Conservation (phyloP, 805 yeast genomes). For the Ogataea nitratoaversa region DNA sequence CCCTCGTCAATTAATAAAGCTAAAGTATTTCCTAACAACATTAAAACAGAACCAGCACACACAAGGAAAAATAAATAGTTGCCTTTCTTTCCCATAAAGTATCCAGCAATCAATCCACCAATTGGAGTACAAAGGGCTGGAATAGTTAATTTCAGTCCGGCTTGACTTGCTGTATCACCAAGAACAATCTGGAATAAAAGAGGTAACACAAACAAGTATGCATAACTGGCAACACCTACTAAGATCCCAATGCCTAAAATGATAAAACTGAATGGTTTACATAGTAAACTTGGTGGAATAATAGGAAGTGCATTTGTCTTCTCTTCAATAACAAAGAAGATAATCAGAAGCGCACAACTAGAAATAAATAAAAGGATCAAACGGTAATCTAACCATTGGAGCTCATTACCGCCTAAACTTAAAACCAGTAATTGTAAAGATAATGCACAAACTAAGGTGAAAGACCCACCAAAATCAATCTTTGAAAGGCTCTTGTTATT, state of each 20-base stretch:
- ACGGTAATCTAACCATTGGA: conserved; percentile 10
- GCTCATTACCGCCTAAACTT: conserved; percentile 14
- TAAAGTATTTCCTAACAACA: conserved; percentile 34
- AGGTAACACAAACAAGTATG: conserved; percentile 40
- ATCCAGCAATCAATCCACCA: conserved; percentile 38
- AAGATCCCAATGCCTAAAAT: conserved; percentile 30
- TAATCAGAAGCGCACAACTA: conserved; percentile 4
- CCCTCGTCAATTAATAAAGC: conserved; percentile 22
- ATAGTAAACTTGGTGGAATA: conserved; percentile 30
- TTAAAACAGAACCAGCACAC: conserved; percentile 31
- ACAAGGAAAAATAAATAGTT: conserved; percentile 27
- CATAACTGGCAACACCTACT: conserved; percentile 36
- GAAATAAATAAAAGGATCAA: conserved; percentile 1
- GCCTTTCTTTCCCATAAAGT: conserved; percentile 31
- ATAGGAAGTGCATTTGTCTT: conserved; percentile 26
- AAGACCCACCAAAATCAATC: conserved; percentile 12
- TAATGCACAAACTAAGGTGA: conserved; percentile 11
- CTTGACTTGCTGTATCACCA: conserved; percentile 36
- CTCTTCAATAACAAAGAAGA: conserved; percentile 6
- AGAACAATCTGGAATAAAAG: conserved; percentile 38
- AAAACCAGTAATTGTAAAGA: conserved; percentile 11
- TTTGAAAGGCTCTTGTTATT: conserved; percentile 1
- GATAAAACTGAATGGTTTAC: conserved; percentile 22
- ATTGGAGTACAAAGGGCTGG: conserved; percentile 41
- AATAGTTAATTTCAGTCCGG: conserved; percentile 38